Conservation (phyloP, 2,329 filamentous ascomycete genomes). For the Stemphylium beticola region DNA sequence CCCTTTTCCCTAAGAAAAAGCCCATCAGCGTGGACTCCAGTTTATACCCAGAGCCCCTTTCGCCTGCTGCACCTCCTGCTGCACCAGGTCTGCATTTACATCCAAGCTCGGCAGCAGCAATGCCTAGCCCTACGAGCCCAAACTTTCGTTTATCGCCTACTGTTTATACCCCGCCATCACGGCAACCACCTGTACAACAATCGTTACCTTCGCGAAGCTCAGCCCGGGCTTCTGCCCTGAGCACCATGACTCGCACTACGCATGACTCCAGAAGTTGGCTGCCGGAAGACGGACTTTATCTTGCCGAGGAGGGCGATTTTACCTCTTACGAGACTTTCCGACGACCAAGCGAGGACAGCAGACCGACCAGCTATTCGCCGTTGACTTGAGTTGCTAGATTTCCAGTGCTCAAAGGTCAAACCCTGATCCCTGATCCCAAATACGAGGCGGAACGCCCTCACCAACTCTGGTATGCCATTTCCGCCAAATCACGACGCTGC, state of each 20-base stretch:
- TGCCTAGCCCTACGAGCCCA: constrained; percentile 23
- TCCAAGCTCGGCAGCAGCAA: constrained; percentile 24
- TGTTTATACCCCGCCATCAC: constrained; percentile 28
- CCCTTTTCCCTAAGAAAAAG: constrained; percentile 14
- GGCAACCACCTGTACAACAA: constrained; percentile 1
- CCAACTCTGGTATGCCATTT: neutral
- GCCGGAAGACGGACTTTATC: constrained; percentile 31
- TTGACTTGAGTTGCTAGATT: constrained; percentile 9
- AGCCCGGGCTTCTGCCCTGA: constrained; percentile 19
- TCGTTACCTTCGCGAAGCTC: constrained; percentile 4
- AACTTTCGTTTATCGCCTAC: constrained; percentile 29
- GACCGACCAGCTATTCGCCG: constrained; percentile 33
- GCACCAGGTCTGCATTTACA: constrained; percentile 21
- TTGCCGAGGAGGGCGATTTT: constrained; percentile 27
- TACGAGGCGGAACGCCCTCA: neutral
- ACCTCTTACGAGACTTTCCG: constrained; percentile 25
- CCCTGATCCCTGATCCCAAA: neutral
- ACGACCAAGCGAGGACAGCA: constrained; percentile 17
- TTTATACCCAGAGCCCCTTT: constrained; percentile 20
- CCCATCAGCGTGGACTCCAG: constrained; percentile 1
- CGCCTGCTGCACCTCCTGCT: constrained; percentile 18
- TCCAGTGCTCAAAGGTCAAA: neutral
- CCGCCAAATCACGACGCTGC: neutral
- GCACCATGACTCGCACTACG: constrained; percentile 20
- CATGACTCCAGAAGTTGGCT: constrained; percentile 31